Conservation (phyloP, 805 yeast species). For the Zygoascus tannicola region DNA sequence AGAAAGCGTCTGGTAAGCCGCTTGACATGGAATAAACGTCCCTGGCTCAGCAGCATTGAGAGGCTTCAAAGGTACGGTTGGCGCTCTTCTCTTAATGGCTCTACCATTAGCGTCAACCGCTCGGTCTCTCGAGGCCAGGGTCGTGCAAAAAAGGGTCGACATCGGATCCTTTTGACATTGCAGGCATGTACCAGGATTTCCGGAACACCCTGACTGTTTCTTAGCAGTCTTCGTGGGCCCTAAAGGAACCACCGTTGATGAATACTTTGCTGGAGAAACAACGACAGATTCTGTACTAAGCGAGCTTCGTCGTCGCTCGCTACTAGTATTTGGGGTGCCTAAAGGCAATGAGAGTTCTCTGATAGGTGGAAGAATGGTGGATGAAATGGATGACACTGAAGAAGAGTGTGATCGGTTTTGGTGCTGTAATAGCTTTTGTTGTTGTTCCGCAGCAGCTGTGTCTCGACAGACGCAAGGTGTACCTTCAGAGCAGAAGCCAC, state of each 20-base stretch:
- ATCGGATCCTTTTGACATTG: constrained; percentile 82
- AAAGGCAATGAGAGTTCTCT: constrained; percentile 14
- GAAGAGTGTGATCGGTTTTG: not conserved
- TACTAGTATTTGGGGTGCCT: not conserved
- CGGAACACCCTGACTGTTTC: constrained; percentile 48
- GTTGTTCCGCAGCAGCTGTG: not conserved
- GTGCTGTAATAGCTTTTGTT: not conserved
- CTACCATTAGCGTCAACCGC: constrained; percentile 4
- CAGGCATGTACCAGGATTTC: constrained; percentile 78
- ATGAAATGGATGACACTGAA: not conserved
- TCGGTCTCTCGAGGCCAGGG: constrained; percentile 47
- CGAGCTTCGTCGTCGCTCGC: not conserved
- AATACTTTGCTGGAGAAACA: not conserved
- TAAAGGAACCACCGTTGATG: constrained; percentile 41
- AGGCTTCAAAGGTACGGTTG: constrained; percentile 7
- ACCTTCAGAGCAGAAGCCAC: constrained; percentile 91
- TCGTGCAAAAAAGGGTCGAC: constrained; percentile 82
- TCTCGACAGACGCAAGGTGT: constrained; percentile 74
- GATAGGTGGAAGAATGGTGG: constrained; percentile 1
- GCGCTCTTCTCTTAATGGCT: not conserved
- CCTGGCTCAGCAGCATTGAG: constrained; percentile 13
- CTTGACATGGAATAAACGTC: constrained; percentile 75
- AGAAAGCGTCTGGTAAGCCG: constrained; percentile 79
- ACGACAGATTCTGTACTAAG: constrained; percentile 18
- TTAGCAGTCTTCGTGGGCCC: constrained; percentile 64